Conservation (phyloP, 2,329 filamentous ascomycete species). For the Paecilomyces formosus region DNA sequence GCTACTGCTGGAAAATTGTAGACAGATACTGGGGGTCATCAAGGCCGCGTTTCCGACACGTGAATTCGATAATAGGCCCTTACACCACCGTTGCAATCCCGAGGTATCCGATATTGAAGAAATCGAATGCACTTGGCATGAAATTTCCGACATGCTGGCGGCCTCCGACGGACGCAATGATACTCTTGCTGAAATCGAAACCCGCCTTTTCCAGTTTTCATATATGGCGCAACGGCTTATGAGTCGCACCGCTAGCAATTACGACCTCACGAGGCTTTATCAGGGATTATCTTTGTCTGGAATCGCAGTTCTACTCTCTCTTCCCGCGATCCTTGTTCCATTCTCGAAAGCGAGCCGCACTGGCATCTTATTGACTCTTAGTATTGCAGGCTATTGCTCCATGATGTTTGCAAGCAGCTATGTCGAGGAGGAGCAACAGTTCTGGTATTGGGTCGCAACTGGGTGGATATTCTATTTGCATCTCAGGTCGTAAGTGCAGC, state of each 20-base stretch:
- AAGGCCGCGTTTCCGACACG: constrained; percentile 61
- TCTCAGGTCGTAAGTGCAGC: constrained; percentile 20
- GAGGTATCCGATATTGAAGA: constrained; percentile 39
- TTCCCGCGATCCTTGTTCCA: constrained; percentile 19
- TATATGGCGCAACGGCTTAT: constrained; percentile 67
- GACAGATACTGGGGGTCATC: constrained; percentile 71
- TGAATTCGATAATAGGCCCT: constrained; percentile 33
- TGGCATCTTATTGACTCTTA: constrained; percentile 37
- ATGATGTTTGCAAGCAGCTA: constrained; percentile 99
- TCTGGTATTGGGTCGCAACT: constrained; percentile 83
- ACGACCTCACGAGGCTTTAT: constrained; percentile 55
- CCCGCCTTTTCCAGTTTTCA: constrained; percentile 50
- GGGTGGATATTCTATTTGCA: constrained; percentile 44
- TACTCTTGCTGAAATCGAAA: constrained; percentile 14
- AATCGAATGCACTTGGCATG: constrained; percentile 64
- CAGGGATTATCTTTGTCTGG: constrained; percentile 29
- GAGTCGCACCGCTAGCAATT: constrained; percentile 88
- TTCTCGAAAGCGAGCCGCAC: constrained; percentile 19
- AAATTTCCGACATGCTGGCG: constrained; percentile 16
- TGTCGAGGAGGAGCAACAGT: constrained; percentile 96
- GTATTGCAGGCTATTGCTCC: constrained; percentile 59
- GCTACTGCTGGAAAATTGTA: constrained; percentile 69
- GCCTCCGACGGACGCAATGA: constrained; percentile 3
- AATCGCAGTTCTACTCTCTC: constrained; percentile 36
- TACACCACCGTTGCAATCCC: constrained; percentile 14